These are phyloP conservation scores for Neurospora hispaniola DNA, from an alignment of 495 filamentous ascomycete genomes.

Conservation along the genomic window DNA sequence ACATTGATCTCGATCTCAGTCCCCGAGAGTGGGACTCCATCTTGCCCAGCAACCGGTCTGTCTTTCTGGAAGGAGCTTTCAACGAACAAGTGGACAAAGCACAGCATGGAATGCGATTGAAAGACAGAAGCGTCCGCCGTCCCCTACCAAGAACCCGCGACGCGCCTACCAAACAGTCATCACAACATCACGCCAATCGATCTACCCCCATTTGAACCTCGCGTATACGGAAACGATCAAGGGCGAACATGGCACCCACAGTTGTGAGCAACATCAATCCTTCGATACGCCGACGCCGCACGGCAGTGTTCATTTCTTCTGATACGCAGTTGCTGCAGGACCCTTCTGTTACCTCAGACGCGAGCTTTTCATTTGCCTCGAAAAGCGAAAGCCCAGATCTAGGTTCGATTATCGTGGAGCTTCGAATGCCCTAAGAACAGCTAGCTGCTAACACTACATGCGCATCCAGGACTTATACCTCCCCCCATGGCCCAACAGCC, in stretches of 20 bases:
- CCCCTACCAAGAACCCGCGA: neutral
- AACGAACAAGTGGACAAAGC: neutral
- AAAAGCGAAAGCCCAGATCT: constrained; percentile 8
- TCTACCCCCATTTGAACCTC: neutral
- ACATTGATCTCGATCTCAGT: neutral
- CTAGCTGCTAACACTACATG: constrained; percentile 4
- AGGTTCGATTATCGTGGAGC: constrained; percentile 7
- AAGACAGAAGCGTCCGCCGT: neutral
- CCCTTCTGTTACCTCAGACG: constrained; percentile 9
- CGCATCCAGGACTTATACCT: neutral
- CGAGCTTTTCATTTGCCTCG: constrained; percentile 10
- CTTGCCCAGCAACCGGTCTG: neutral
- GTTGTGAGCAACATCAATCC: constrained; percentile 15
- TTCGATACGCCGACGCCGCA: neutral
- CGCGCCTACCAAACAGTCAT: neutral
- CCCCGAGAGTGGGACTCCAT: neutral
- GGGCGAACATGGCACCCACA: constrained; percentile 16
- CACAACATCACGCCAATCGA: neutral
- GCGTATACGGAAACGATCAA: neutral
- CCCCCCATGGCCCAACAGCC: constrained; percentile 14
- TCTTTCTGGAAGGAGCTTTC: neutral
- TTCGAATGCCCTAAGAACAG: neutral
- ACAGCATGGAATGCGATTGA: neutral
- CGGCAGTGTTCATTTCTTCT: constrained; percentile 2
- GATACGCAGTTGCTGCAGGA: constrained; percentile 7